phyloP scores from a whole-genome alignment of 208 protist species.

The Trypanosoma brucei region DNA sequence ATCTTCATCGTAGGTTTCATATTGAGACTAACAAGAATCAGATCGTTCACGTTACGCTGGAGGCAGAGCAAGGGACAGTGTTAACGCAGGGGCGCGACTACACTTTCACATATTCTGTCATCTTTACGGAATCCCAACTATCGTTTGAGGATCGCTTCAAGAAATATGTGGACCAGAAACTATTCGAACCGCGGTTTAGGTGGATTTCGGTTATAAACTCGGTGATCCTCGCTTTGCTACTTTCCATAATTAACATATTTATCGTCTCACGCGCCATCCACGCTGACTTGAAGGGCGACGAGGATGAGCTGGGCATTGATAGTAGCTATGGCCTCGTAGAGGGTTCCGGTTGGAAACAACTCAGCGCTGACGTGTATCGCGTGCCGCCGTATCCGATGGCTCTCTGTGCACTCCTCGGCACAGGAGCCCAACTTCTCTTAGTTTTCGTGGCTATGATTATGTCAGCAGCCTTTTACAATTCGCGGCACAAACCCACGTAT shows the following conservation, averaged over 20 bases:
- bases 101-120: slow-evolving; percentile 83
- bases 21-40: slow-evolving; percentile 54
- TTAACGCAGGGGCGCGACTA: slow-evolving; percentile 31
- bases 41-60: slow-evolving; percentile 75
- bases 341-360: slow-evolving; percentile 94
- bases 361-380: slow-evolving; percentile 95
- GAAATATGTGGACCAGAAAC: slow-evolving; percentile 84
- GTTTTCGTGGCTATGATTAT: slow-evolving; percentile 30
- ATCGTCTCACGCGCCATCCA: slow-evolving; percentile 88
- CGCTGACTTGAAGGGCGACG: slow-evolving; percentile 77
- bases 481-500: slow-evolving; percentile 21
- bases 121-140: slow-evolving; percentile 57
- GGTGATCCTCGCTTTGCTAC: slow-evolving; percentile 84
- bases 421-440: slow-evolving; percentile 46
- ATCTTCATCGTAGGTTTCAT: slow-evolving; percentile 83
- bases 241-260: slow-evolving; percentile 86
- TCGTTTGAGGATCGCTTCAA: slow-evolving; percentile 86
- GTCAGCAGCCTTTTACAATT: slow-evolving; percentile 7
- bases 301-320: slow-evolving; percentile 46
- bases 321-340: slow-evolving; percentile 62
- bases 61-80: slow-evolving; percentile 6
- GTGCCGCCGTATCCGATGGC: slow-evolving; percentile 57
- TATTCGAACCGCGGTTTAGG: slow-evolving; percentile 88
- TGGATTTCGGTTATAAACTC: slow-evolving; percentile 94
- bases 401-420: slow-evolving; percentile 82